phyloP scores from a whole-genome alignment of 306 rosid genomes.

The Vigna reflexopilosa region DNA sequence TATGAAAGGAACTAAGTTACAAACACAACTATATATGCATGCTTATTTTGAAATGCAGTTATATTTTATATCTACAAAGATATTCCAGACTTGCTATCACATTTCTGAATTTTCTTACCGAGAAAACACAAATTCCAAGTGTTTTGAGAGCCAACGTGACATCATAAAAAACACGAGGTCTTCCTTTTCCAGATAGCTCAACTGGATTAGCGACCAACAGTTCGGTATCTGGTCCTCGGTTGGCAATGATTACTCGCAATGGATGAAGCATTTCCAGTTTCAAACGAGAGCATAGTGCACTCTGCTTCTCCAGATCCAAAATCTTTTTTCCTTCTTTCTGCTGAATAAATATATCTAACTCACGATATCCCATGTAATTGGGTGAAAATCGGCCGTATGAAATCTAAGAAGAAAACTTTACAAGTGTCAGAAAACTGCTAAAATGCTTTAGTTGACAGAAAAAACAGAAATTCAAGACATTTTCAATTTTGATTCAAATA shows the following conservation, averaged over 20 bases:
- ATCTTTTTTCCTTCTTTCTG: conserved; percentile 74
- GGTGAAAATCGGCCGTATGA: conserved; percentile 69
- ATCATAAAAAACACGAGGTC: conserved; percentile 81
- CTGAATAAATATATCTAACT: conserved; percentile 76
- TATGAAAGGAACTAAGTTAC: not conserved
- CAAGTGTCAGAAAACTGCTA: conserved; percentile 34
- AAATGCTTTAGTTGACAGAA: not conserved
- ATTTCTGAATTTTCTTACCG: conserved; percentile 57
- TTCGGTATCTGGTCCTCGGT: conserved; percentile 82
- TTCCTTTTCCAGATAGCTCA: conserved; percentile 83
- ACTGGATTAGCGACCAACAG: conserved; percentile 82
- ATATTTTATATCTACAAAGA: conserved; percentile 7
- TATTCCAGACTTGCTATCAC: conserved; percentile 18
- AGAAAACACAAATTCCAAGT: conserved; percentile 77
- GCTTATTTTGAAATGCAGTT: not conserved
- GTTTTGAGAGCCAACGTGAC: conserved; percentile 74
- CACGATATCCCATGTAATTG: conserved; percentile 56
- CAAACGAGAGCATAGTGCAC: conserved; percentile 57
- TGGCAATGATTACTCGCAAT: conserved; percentile 66
- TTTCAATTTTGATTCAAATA: conserved; percentile 4
- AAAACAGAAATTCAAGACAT: conserved; percentile 1
- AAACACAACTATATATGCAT: not conserved
- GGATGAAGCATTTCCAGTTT: conserved; percentile 87
- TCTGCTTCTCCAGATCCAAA: conserved; percentile 66
- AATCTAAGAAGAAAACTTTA: conserved; percentile 53